A percentile compares a stretch with the other conserved stretches of the same genome.
These are phyloP conservation scores for Orbilia oligospora DNA, from an alignment of 2,329 filamentous ascomycete genomes.

Conservation along the genomic window DNA sequence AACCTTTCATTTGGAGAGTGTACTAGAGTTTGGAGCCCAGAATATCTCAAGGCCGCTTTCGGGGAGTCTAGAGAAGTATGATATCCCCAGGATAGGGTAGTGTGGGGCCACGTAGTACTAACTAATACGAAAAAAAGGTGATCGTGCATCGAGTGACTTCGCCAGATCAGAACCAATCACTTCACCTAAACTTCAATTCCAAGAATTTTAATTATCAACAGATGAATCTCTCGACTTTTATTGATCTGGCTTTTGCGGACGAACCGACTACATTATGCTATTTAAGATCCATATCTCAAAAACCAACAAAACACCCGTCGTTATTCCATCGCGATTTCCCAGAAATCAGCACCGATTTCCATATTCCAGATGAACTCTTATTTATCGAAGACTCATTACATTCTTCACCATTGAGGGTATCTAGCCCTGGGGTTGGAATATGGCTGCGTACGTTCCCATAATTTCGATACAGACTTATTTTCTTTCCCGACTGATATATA, in stretches of 20 bases:
- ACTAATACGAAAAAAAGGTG: neutral
- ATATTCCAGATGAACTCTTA: slow-evolving; percentile 75
- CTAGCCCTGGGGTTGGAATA: slow-evolving; percentile 80
- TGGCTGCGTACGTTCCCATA: slow-evolving; percentile 73
- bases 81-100: slow-evolving; percentile 47
- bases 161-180: slow-evolving; percentile 66
- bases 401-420: slow-evolving; percentile 84
- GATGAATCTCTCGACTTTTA: slow-evolving; percentile 77
- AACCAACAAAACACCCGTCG: slow-evolving; percentile 46
- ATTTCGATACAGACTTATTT: neutral
- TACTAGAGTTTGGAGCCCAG: slow-evolving; percentile 76
- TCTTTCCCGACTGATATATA: slow-evolving; percentile 9
- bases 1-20: slow-evolving; percentile 78
- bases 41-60: slow-evolving; percentile 77
- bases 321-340: slow-evolving; percentile 81
- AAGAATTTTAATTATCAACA: slow-evolving; percentile 87
- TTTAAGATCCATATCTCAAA: slow-evolving; percentile 45
- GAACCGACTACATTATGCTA: slow-evolving; percentile 25
- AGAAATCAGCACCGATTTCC: slow-evolving; percentile 77
- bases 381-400: slow-evolving; percentile 76
- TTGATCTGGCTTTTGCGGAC: slow-evolving; percentile 69
- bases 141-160: slow-evolving; percentile 78
- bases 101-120: neutral
- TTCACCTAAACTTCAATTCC: slow-evolving; percentile 81
- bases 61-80: slow-evolving; percentile 75